Conservation (phyloP, 768 basidiomycete genomes). For the Lactarius tabidus region DNA sequence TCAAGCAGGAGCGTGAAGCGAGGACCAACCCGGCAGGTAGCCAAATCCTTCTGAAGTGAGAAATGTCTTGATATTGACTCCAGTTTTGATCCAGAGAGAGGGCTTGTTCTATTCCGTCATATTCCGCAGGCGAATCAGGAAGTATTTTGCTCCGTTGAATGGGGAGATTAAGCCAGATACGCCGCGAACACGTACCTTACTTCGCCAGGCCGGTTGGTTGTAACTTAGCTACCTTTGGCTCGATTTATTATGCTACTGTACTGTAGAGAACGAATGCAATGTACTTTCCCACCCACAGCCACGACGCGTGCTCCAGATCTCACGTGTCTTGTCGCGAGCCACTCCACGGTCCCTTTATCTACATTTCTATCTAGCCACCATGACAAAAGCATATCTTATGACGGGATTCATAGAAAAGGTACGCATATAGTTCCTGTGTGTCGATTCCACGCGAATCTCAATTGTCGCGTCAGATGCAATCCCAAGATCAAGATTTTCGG, state of each 20-base stretch:
- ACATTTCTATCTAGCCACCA: conserved; percentile 35
- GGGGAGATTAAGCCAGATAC: conserved; percentile 34
- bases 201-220: conserved; percentile 20
- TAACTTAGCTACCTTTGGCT: conserved; percentile 7
- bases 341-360: neutral
- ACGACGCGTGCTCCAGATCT: neutral
- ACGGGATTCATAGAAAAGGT: conserved; percentile 80
- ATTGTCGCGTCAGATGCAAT: conserved; percentile 63
- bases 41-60: neutral
- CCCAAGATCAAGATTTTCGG: conserved; percentile 89
- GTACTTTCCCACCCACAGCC: neutral
- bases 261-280: neutral
- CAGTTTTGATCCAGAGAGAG: conserved; percentile 12
- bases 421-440: conserved; percentile 26
- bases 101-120: conserved; percentile 24
- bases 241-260: neutral
- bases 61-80: neutral
- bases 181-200: conserved; percentile 26
- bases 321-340: neutral
- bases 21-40: conserved; percentile 23
- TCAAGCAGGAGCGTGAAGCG: conserved; percentile 19
- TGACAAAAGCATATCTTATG: conserved; percentile 86
- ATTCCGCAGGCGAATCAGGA: conserved; percentile 20
- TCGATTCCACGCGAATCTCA: conserved; percentile 10
- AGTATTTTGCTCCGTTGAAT: conserved; percentile 29